Evolutionary conservation across 2,329 filamentous ascomycete genomes (phyloP).

Genomic region (Chaetomium strumarium): DNA sequence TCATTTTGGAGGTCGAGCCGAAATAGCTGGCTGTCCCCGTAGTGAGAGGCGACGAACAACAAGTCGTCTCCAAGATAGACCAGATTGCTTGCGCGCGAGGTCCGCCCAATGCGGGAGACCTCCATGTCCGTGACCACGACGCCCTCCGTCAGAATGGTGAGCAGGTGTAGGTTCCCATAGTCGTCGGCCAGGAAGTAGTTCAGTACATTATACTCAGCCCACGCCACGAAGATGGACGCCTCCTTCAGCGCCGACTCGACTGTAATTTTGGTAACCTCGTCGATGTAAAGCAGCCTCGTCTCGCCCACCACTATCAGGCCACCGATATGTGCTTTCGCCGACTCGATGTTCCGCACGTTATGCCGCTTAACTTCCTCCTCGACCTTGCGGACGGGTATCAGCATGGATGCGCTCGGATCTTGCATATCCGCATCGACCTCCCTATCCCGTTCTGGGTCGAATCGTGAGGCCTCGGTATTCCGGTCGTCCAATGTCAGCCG

Average conservation of each 20-base stretch:
- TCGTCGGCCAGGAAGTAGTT: slow-evolving; percentile 89
- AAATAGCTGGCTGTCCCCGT: slow-evolving; percentile 84
- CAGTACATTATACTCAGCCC: slow-evolving; percentile 76
- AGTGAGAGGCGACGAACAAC: slow-evolving; percentile 85
- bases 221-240: slow-evolving; percentile 83
- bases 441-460: slow-evolving; percentile 50
- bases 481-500: slow-evolving; percentile 54
- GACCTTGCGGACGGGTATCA: slow-evolving; percentile 56
- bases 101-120: slow-evolving; percentile 57
- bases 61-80: slow-evolving; percentile 69
- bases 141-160: slow-evolving; percentile 66
- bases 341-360: slow-evolving; percentile 49
- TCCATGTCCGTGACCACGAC: slow-evolving; percentile 67
- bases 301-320: slow-evolving; percentile 72
- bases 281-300: slow-evolving; percentile 78
- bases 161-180: slow-evolving; percentile 77
- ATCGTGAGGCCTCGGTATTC: slow-evolving; percentile 46
- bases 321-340: slow-evolving; percentile 53
- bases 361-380: slow-evolving; percentile 55
- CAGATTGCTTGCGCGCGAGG: slow-evolving; percentile 69
- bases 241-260: slow-evolving; percentile 62
- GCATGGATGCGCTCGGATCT: slow-evolving; percentile 51
- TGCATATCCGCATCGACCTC: slow-evolving; percentile 48
- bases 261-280: slow-evolving; percentile 64
- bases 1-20: slow-evolving; percentile 50